Base-by-base conservation (phyloP, 495 filamentous ascomycete species). In the Neurospora sp. region DNA sequence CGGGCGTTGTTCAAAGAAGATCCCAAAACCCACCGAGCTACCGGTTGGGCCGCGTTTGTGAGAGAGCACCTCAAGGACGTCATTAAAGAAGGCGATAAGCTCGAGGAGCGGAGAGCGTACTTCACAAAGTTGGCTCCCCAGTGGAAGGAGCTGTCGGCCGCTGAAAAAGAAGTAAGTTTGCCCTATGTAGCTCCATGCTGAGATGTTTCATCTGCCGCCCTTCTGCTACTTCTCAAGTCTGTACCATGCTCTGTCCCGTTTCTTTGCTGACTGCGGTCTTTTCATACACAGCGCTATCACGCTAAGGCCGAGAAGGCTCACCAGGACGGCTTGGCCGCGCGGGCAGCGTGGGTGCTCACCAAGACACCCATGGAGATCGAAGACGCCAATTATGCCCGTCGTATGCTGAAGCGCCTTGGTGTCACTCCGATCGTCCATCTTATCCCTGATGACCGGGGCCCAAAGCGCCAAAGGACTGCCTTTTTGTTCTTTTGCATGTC, bases 341-440 rank as follows among this genome's bases (percentile, higher is more conserved):
- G 86, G 74, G 83, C 84, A 40, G 75, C 84, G 38, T 96, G 90
- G 90, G 75, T 94, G 39, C 78, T 87, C 39, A 81, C 79, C 6
- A 81, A 91, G 76, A 85, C 89, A 7, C 85, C 87, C 3, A 73
- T 81, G 5, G 79, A 89, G 73, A 92, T 94, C 70, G 75, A 81
- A 45, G 74, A 82, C 3, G 92, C 92, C 71, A 94, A 93, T 79
- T 68, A 6, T 1, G 93, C 92, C 22, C 90, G 93, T 48, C 70
- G 20, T 1, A 16, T 20, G 3, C 84, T 94, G 12, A 80, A 77
- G 3, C 79, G 78, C 38, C 69, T 81, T 5, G 69, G 22, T 31
- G 12, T 75, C 40, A 69, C 5, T 9, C 8, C 22, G 70, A 22
- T 41, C 16, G 0, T 14, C 14, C 73, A 73, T 40, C 17, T 70